Evolutionary conservation across 768 basidiomycete genomes (phyloP).

Genomic region (Xanthoconium stramineum): DNA sequence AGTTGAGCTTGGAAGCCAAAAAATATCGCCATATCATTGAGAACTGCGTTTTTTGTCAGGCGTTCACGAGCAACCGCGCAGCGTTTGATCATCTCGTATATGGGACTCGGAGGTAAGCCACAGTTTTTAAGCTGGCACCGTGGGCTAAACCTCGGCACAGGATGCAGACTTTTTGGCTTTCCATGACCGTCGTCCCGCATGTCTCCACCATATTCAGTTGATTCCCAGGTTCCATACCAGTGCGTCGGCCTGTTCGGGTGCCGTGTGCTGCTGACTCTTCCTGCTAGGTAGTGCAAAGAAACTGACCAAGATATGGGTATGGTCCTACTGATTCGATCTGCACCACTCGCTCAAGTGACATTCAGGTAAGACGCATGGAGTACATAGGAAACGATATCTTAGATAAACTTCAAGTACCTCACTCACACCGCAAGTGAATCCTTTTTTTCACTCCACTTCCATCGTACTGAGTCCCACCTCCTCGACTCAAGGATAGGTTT

Average conservation of each 20-base stretch:
- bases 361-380: constrained; percentile 45
- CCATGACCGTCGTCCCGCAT: constrained; percentile 47
- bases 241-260: constrained; percentile 23
- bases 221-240: constrained; percentile 53
- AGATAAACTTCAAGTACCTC: constrained; percentile 42
- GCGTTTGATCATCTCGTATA: constrained; percentile 50
- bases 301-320: constrained; percentile 47
- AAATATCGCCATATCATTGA: neutral
- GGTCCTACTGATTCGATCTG: constrained; percentile 11
- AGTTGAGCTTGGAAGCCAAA: neutral
- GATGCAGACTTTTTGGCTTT: constrained; percentile 51
- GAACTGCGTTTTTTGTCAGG: constrained; percentile 41
- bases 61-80: constrained; percentile 31
- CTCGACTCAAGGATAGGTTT: constrained; percentile 60
- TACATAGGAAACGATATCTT: constrained; percentile 51
- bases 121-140: neutral
- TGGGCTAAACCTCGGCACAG: constrained; percentile 26
- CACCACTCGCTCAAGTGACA: constrained; percentile 19
- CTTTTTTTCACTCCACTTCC: neutral
- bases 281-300: constrained; percentile 52
- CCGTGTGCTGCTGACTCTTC: neutral
- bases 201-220: constrained; percentile 47
- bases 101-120: constrained; percentile 44
- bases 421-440: constrained; percentile 45
- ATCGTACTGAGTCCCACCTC: neutral